A percentile compares a stretch with the other conserved stretches of the same genome.
Evolutionary conservation across 495 filamentous ascomycete species (phyloP).

Genomic region (Hypomontagnella submonticulosa): DNA sequence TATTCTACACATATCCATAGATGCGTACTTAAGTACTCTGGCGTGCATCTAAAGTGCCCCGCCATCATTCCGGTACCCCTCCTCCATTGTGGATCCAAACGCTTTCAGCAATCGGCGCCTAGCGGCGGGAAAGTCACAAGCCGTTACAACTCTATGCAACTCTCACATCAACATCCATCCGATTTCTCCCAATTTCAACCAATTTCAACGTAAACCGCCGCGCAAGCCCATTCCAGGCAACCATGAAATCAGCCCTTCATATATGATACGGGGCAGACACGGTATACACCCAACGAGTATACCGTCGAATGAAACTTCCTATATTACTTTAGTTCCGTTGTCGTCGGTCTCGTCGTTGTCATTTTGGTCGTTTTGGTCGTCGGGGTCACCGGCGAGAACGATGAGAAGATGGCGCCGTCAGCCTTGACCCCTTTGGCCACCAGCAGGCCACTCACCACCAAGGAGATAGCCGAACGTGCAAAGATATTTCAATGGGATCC

Average conservation of each 20-base stretch:
- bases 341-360: too few relatives aligned
- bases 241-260: constrained; percentile 5
- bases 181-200: constrained; percentile 2
- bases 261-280: constrained; percentile 17
- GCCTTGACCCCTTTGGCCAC: background rate
- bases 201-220: constrained; percentile 15
- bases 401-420: constrained; percentile 34
- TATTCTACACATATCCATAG: too few relatives aligned
- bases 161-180: constrained; percentile 7
- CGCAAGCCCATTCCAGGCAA: constrained; percentile 35
- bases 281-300: constrained; percentile 8
- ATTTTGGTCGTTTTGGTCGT: too few relatives aligned
- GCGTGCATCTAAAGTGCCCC: background rate
- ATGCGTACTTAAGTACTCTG: too few relatives aligned
- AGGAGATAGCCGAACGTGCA: constrained; percentile 76
- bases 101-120: background rate
- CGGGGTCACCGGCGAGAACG: constrained; percentile 3
- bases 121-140: constrained; percentile 15
- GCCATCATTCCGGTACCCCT: constrained; percentile 22
- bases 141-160: constrained; percentile 6
- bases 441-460: constrained; percentile 71
- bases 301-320: constrained; percentile 22
- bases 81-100: background rate
- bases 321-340: too few relatives aligned
- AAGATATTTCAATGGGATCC: constrained; percentile 82